Base-by-base conservation (phyloP, 495 filamentous ascomycete genomes). In the Diplogelasinospora grovesii region DNA sequence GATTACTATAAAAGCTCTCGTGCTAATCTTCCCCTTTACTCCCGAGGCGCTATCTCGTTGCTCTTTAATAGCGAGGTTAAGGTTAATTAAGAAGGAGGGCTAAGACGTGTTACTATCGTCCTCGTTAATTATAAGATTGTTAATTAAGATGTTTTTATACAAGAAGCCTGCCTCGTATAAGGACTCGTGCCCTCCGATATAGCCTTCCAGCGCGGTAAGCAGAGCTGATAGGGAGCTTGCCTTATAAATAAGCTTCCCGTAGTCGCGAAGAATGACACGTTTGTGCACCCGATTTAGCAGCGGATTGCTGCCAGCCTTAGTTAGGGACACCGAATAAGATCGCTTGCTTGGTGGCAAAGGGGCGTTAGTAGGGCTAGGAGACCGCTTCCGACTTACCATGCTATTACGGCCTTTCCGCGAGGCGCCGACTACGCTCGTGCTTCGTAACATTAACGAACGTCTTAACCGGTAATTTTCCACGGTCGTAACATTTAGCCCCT, bases 1-100 rank as follows among this genome's bases (percentile, higher is more conserved):
- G 25, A 70, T 68, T 6, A 59, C 60, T 54, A 71, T 69, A 34
- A 65, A 66, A 24, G 61, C 62, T 56, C 57, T 68, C 11, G 60
- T 69, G 23, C 65, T 62, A 6, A 54, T 66, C 36, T 57, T 67
- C 15, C 52, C 57, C 23, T 52, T 60, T 22, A 58, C 61, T 36
- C 65, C 66, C 2, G 53, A 63, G 27, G 41, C 31, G 15, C 43
- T 30, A 28, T 46, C 41, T 37, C 56, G 55, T 16, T 60, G 21
- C 33, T 50, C 46, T 36, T 47, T 56, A 18, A 65, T 56, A 3
- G 54, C 59, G 43, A 68, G 54, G 29, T 71, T 60, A 22, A 65
- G 48, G 41, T 68, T 58, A 36, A 68, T 68, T 25, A 65, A 51
- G 49, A 68, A 66, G n/a, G n/a, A n/a, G n/a, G n/a, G n/a, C n/a